Percentiles rank a stretch among this genome's conserved stretches.
These are phyloP conservation scores for Phytopythium delawarense DNA, from an alignment of 352 stramenopile genomes.

Conservation along the genomic window DNA sequence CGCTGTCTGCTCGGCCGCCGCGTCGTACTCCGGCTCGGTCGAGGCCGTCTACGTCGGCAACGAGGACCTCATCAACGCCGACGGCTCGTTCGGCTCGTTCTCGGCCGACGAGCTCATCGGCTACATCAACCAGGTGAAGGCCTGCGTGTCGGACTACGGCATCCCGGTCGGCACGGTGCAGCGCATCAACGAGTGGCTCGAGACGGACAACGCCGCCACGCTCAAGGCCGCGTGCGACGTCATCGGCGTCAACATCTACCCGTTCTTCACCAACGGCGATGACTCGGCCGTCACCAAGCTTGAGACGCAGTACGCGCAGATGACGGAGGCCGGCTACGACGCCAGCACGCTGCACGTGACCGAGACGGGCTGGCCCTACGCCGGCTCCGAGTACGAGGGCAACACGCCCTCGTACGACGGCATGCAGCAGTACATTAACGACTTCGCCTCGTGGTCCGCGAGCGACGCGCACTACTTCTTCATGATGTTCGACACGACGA, in stretches of 20 bases:
- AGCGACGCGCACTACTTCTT: constrained; percentile 38
- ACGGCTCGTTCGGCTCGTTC: constrained; percentile 26
- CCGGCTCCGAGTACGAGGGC: constrained; percentile 18
- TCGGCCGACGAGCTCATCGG: constrained; percentile 32
- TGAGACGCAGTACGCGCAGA: constrained; percentile 39
- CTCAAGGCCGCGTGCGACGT: constrained; percentile 31
- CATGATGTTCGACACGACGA: constrained; percentile 61
- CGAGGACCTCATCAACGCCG: constrained; percentile 59
- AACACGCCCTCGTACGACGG: constrained; percentile 38
- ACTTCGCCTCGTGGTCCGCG: constrained; percentile 34
- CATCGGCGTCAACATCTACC: constrained; percentile 66
- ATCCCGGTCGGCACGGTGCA: constrained; percentile 63
- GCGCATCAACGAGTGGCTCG: constrained; percentile 62
- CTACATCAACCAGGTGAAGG: constrained; percentile 58
- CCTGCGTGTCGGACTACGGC: constrained; percentile 26
- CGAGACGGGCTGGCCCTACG: constrained; percentile 55
- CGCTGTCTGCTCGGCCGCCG: constrained; percentile 48
- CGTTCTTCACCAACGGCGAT: constrained; percentile 49
- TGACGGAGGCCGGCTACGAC: constrained; percentile 34
- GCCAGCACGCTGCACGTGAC: constrained; percentile 32
- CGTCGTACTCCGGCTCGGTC: constrained; percentile 28
- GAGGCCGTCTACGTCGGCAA: constrained; percentile 70
- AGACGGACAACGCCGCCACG: constrained; percentile 21
- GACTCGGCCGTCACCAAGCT: constrained; percentile 39
- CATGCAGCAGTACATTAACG: constrained; percentile 39